Evolutionary conservation across 1,284 basidiomycete species (phyloP).

Genomic region (Ustilago bromivora): DNA sequence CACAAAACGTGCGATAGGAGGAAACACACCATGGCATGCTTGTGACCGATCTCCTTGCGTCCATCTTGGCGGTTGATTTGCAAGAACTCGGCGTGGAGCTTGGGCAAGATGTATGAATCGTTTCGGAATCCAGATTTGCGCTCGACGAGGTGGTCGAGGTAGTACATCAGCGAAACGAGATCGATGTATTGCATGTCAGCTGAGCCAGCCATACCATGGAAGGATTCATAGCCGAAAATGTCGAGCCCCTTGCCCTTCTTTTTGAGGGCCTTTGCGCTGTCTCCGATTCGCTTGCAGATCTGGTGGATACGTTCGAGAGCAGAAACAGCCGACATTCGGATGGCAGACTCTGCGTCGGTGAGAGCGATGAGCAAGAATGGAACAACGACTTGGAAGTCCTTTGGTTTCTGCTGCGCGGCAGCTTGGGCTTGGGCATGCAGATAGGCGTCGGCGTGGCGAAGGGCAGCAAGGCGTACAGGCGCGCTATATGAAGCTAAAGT

Average conservation of each 20-base stretch:
- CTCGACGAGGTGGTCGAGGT: constrained; percentile 74
- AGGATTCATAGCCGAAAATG: constrained; percentile 83
- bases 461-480: constrained; percentile 77
- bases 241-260: constrained; percentile 69
- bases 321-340: constrained; percentile 77
- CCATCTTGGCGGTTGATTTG: constrained; percentile 73
- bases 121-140: constrained; percentile 73
- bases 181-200: constrained; percentile 80
- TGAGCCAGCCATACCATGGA: constrained; percentile 79
- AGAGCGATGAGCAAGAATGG: constrained; percentile 81
- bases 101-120: constrained; percentile 77
- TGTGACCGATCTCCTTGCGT: constrained; percentile 77
- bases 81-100: constrained; percentile 77
- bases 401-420: constrained; percentile 15
- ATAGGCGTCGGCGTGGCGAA: constrained; percentile 79
- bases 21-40: constrained; percentile 81
- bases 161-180: constrained; percentile 78
- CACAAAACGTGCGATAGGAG: constrained; percentile 83
- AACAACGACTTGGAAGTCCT: constrained; percentile 86
- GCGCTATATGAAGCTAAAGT: constrained; percentile 55
- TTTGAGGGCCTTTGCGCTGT: constrained; percentile 32
- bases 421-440: constrained; percentile 71
- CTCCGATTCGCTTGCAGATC: constrained; percentile 70
- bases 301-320: constrained; percentile 74
- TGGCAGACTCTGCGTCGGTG: constrained; percentile 73